A percentile compares a stretch with the other conserved stretches of the same genome.
Evolutionary conservation across 176 grass and related monocot genomes (phyloP).

Genomic region (Themeda triandra): DNA sequence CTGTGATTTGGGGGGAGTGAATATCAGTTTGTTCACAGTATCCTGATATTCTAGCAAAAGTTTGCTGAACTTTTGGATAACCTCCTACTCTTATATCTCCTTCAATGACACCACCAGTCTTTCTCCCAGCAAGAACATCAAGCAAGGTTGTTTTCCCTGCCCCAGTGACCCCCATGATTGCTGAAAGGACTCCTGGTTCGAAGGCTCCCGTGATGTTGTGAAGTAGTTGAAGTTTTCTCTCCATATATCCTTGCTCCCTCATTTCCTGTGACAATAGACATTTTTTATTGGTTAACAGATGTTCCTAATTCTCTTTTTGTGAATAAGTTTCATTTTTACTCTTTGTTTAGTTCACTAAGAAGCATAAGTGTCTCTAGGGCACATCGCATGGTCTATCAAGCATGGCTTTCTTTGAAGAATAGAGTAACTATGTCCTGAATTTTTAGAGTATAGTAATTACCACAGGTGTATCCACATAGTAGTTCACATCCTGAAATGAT

Average conservation of each 20-base stretch:
- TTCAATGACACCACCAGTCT: slow-evolving; percentile 65
- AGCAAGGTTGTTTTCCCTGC: slow-evolving; percentile 77
- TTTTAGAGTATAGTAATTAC: slow-evolving; percentile 26
- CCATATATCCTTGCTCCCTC: slow-evolving; percentile 44
- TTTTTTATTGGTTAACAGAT: background rate
- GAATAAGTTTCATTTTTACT: background rate
- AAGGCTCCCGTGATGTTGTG: slow-evolving; percentile 64
- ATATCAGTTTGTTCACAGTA: slow-evolving; percentile 76
- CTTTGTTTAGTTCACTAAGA: background rate
- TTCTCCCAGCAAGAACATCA: slow-evolving; percentile 76
- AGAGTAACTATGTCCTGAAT: background rate
- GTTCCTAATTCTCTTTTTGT: background rate
- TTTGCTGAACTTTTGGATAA: slow-evolving; percentile 63
- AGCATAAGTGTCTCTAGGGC: background rate
- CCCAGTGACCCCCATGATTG: slow-evolving; percentile 68
- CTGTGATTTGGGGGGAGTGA: slow-evolving; percentile 73
- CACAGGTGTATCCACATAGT: slow-evolving; percentile 58
- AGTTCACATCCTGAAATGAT: slow-evolving; percentile 74
- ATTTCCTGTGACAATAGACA: slow-evolving; percentile 40
- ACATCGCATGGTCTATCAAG: background rate
- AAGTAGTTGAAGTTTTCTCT: slow-evolving; percentile 56
- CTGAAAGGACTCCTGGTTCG: slow-evolving; percentile 56
- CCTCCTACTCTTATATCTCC: slow-evolving; percentile 71
- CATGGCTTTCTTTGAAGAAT: background rate
- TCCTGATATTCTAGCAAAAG: slow-evolving; percentile 73